Evolutionary conservation across 129 eudicot genomes (phyloP), one percentile per base, ranked within the genome.

Genomic region (Escallonia rubra): DNA sequence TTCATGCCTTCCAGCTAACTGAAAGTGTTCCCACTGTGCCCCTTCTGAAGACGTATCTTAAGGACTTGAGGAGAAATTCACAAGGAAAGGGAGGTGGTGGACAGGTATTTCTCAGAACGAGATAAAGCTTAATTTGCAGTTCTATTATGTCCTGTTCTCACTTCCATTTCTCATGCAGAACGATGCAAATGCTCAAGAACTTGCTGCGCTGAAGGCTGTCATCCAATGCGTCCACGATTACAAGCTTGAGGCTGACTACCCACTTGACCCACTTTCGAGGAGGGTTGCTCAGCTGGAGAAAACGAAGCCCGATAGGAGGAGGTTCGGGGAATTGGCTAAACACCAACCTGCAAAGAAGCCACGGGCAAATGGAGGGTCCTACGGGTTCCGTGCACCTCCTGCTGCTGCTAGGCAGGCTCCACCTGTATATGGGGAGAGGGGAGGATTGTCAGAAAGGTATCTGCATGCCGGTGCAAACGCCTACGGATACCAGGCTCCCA

Each of bases 271-370:
- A 58, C 84, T 85, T 51, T 65, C 69, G 12, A 69, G 69, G 72
- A 77, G 91, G 67, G 78, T 72, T 9, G 65, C 69, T 40, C 91
- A 85, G 79, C 75, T 85, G 71, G 85, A 69, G 65, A 78, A 78
- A 23, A 53, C 72, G 14, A 80, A 69, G 46, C 65, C 72, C 2
- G 89, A 70, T 57, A 59, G 52, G 64, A 84, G 72, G 13, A 77
- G 85, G 68, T 48, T 60, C 23, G 74, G 53, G 6, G 85, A 75
- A 23, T 53, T 85, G 12, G 70, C 70, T n/a, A 76, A 66, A 57
- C 78, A 44, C 7, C 61, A 70, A 23, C 79, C 46, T 43, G 43
- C n/a, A 34, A 76, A 80, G 67, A 84, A 80, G 59, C 75, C 69
- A 42, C 78, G 78, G 41, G 59, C 73, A 42, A 72, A 72, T 70